Evolutionary conservation across 495 filamentous ascomycete genomes (phyloP), one percentile per base, ranked within the genome.

Genomic region (Tuber calosporum): DNA sequence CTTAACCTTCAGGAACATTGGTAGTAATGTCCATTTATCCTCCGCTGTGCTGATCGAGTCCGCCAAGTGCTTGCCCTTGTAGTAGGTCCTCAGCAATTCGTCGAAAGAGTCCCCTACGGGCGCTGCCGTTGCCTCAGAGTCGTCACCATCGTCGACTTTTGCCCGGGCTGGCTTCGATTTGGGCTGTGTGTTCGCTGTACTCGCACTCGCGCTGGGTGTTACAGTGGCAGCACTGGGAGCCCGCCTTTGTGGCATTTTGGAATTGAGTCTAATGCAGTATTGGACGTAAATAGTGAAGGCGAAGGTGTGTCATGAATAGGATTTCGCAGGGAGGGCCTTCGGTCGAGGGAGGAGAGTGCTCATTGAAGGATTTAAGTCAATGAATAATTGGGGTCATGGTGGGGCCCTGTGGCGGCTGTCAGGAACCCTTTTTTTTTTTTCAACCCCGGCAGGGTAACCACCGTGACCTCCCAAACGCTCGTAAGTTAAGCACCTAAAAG

Each of bases 1-100:
- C 83, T 99, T 99, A 79, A 97, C 93, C 81, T 97, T 97, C 68
- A 99, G 85, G 81, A 98, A 99, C 5, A 95, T 94, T 0, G 95
- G 96, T 26, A 99, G 85, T 37, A 99, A 85, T 81, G 97, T 97
- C 89, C 93, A 97, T 86, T 98, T 98, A 84, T 98, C 94, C 74
- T 86, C 86, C 4, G 90, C 93, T n/a, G 96, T 97, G 53, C 92
- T 89, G 80, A 99, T 97, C 0, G 94, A 92, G 75, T 97, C 95
- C 0, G 93, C 97, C 70, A 98, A 84, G 69, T 89, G 90, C 82
- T 98, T 99, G 71, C 92, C 94, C 78, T 94, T 93, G 83, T 99
- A 99, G 82, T 98, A 97, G 0, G 95, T 95, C 83, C 96, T 89
- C 62, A 98, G 85, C 20, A 97, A 88, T 69, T 93, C 92, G 83